phyloP scores from a whole-genome alignment of 148 eudicot genomes.

The Limonium bicolor region DNA sequence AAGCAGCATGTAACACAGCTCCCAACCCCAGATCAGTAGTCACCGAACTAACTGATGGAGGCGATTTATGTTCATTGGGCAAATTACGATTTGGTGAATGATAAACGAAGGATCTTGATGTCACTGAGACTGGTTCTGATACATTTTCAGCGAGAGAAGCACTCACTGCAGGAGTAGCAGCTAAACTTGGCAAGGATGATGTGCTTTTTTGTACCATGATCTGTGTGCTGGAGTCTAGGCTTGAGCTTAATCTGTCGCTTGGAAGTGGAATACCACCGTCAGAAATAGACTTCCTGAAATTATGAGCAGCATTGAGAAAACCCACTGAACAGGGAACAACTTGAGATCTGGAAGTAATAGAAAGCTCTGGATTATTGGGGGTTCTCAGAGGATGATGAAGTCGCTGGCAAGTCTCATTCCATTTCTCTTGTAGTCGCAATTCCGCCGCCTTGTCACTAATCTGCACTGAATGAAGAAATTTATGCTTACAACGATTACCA shows the following conservation, averaged over 20 bases:
- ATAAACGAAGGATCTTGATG: too few species aligned
- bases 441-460: conserved; percentile 31
- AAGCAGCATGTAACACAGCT: conserved; percentile 23
- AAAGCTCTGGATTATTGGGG: too few species aligned
- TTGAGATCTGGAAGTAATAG: too few species aligned
- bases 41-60: conserved; percentile 27
- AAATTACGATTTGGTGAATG: too few species aligned
- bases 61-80: conserved; percentile 9
- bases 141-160: conserved; percentile 9
- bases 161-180: too few species aligned
- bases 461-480: conserved; percentile 54
- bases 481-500: conserved; percentile 15
- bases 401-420: conserved; percentile 62
- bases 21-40: conserved; percentile 74
- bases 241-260: conserved; percentile 21
- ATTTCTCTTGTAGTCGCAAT: conserved; percentile 44
- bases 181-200: too few species aligned
- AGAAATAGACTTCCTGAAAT: conserved; percentile 16
- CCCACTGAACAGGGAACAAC: conserved; percentile 12
- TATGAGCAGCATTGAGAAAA: conserved; percentile 15
- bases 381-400: conserved; percentile 27
- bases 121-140: too few species aligned
- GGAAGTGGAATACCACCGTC: conserved; percentile 16
- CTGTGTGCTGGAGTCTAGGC: conserved; percentile 17
- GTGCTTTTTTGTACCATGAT: conserved; percentile 10